These are phyloP conservation scores for Phialocephala sp. DNA, from an alignment of 2,329 filamentous ascomycete genomes.

Conservation along the genomic window DNA sequence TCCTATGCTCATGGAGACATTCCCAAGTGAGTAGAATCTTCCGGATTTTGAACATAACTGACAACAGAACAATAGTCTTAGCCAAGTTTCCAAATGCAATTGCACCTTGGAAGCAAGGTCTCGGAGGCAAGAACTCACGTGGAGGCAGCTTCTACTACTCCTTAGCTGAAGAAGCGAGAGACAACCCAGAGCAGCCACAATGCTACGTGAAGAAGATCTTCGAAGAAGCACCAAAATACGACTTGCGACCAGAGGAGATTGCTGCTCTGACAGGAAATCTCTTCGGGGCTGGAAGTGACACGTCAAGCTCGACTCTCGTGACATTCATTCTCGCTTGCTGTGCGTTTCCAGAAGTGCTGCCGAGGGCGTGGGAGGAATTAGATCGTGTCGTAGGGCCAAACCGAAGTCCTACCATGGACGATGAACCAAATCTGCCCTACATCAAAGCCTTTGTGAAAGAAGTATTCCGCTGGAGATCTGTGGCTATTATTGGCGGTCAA, in stretches of 20 bases:
- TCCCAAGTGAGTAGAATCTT: constrained; percentile 28
- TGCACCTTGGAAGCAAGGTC: constrained; percentile 36
- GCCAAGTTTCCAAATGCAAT: constrained; percentile 33
- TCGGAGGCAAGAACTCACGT: constrained; percentile 24
- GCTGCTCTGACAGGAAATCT: constrained; percentile 45
- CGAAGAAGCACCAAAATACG: constrained; percentile 33
- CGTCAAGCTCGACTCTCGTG: constrained; percentile 43
- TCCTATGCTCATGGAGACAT: constrained; percentile 36
- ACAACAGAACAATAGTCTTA: constrained; percentile 25
- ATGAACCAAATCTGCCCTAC: constrained; percentile 51
- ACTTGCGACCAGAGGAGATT: constrained; percentile 30
- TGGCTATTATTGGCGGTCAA: constrained; percentile 54
- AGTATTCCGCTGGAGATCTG: constrained; percentile 51
- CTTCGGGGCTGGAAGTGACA: constrained; percentile 49
- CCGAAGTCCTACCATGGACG: constrained; percentile 53
- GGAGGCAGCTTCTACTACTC: constrained; percentile 35
- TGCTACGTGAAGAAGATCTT: constrained; percentile 35
- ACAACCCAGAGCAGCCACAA: constrained; percentile 30
- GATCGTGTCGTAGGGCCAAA: constrained; percentile 54
- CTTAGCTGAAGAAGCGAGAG: constrained; percentile 33
- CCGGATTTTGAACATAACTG: background rate
- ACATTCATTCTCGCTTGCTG: constrained; percentile 48
- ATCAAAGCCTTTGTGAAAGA: constrained; percentile 54
- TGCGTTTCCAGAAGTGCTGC: constrained; percentile 35
- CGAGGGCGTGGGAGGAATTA: constrained; percentile 47